A percentile compares a stretch with the other conserved stretches of the same genome.
phyloP scores from a whole-genome alignment of 1,139 yeast species.

The Yamadazyma dendronema region DNA sequence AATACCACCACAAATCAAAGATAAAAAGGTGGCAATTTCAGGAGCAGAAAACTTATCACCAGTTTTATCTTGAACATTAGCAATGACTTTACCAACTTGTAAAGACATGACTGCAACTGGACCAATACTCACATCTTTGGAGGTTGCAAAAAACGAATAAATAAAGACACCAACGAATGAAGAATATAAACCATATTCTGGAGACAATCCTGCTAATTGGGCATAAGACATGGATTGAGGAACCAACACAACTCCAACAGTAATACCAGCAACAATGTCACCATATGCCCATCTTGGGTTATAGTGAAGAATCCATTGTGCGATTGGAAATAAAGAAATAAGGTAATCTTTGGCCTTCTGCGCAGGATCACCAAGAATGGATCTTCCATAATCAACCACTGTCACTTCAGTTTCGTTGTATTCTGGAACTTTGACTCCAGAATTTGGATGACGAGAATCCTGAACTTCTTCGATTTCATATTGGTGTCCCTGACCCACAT shows the following conservation, averaged over 20 bases:
- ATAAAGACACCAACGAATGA: slow-evolving; percentile 89
- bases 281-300: slow-evolving; percentile 76
- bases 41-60: slow-evolving; percentile 51
- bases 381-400: slow-evolving; percentile 44
- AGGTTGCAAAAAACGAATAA: slow-evolving; percentile 89
- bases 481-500: slow-evolving; percentile 6
- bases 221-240: slow-evolving; percentile 98
- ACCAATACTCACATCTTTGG: slow-evolving; percentile 93
- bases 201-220: slow-evolving; percentile 72
- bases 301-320: slow-evolving; percentile 80
- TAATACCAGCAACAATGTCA: slow-evolving; percentile 87
- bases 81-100: slow-evolving; percentile 78
- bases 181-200: slow-evolving; percentile 87
- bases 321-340: slow-evolving; percentile 71
- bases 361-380: slow-evolving; percentile 41
- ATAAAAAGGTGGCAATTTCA: slow-evolving; percentile 74
- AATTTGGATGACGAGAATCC: background rate
- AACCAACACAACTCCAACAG: slow-evolving; percentile 89
- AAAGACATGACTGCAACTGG: slow-evolving; percentile 97
- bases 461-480: slow-evolving; percentile 8
- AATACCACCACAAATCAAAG: slow-evolving; percentile 82
- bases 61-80: slow-evolving; percentile 48
- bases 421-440: slow-evolving; percentile 29
- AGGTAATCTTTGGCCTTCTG: slow-evolving; percentile 44
- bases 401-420: slow-evolving; percentile 43